A percentile compares a stretch with the other conserved stretches of the same genome.
Evolutionary conservation across 257 asterid genomes (phyloP).

Genomic region (Striga asiatica): DNA sequence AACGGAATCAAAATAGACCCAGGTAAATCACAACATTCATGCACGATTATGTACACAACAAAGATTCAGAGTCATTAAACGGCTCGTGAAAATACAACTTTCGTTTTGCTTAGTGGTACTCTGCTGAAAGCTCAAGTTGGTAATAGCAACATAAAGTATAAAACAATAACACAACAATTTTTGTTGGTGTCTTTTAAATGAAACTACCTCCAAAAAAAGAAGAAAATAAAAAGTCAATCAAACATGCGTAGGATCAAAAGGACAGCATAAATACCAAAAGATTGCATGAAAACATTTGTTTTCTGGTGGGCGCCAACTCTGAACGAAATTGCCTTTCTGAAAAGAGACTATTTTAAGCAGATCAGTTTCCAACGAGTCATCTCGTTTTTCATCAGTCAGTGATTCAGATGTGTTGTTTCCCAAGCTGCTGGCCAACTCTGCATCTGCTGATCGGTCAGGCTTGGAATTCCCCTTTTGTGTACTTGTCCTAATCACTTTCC

Average conservation of each 20-base stretch:
- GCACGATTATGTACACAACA: background rate
- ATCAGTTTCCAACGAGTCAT: conserved; percentile 22
- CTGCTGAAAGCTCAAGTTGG: background rate
- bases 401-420: conserved; percentile 19
- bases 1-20: conserved; percentile 20
- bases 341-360: conserved; percentile 56
- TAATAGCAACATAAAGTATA: conserved; percentile 5
- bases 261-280: conserved; percentile 49
- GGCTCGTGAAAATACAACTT: background rate
- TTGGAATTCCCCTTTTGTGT: conserved; percentile 27
- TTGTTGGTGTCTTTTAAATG: background rate
- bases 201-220: background rate
- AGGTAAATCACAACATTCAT: background rate
- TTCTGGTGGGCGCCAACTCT: conserved; percentile 49
- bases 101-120: too few species aligned
- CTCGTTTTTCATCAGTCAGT: conserved; percentile 14
- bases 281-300: conserved; percentile 45
- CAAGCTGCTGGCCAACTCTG: conserved; percentile 15
- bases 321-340: conserved; percentile 67
- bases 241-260: background rate
- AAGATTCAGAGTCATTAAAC: background rate
- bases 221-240: conserved; percentile 7
- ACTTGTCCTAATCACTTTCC: conserved; percentile 32
- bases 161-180: background rate
- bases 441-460: conserved; percentile 18